phyloP scores from a whole-genome alignment of 164 flowering plant species.

The Dillenia turbinata region DNA sequence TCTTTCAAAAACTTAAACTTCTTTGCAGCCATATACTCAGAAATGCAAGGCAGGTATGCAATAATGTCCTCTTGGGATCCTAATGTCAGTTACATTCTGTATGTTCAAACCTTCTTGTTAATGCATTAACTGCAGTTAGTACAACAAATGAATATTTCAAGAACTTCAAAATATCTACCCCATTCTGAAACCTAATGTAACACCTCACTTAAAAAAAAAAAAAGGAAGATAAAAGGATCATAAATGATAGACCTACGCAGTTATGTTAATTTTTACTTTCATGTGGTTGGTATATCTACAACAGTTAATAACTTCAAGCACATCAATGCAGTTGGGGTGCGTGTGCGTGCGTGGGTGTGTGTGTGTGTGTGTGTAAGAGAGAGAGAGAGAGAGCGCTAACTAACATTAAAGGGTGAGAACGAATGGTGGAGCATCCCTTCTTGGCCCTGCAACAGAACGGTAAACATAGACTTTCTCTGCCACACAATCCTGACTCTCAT shows the following conservation, averaged over 20 bases:
- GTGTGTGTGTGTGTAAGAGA: conserved; percentile 18
- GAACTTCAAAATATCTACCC: too few species aligned
- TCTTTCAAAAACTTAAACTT: too few species aligned
- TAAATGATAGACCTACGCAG: conserved; percentile 33
- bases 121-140: too few species aligned
- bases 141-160: too few species aligned
- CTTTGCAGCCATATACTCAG: too few species aligned
- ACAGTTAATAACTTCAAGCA: conserved; percentile 9
- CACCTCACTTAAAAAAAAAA: too few species aligned
- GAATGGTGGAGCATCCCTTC: conserved; percentile 66
- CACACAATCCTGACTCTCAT: conserved; percentile 39
- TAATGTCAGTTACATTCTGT: too few species aligned
- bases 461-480: conserved; percentile 75
- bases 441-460: conserved; percentile 76
- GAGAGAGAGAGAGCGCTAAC: conserved; percentile 26
- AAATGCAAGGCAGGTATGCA: too few species aligned
- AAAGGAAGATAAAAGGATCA: conserved; percentile 30
- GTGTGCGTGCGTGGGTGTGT: too few species aligned
- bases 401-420: conserved; percentile 50
- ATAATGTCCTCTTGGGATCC: too few species aligned
- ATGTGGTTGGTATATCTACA: conserved; percentile 28
- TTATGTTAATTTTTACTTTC: conserved; percentile 5
- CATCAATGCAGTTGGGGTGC: background rate
- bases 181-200: too few species aligned
- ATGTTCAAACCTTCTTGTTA: too few species aligned